phyloP scores from a whole-genome alignment of 2,329 filamentous ascomycete genomes.

The Colletotrichum abscissum region DNA sequence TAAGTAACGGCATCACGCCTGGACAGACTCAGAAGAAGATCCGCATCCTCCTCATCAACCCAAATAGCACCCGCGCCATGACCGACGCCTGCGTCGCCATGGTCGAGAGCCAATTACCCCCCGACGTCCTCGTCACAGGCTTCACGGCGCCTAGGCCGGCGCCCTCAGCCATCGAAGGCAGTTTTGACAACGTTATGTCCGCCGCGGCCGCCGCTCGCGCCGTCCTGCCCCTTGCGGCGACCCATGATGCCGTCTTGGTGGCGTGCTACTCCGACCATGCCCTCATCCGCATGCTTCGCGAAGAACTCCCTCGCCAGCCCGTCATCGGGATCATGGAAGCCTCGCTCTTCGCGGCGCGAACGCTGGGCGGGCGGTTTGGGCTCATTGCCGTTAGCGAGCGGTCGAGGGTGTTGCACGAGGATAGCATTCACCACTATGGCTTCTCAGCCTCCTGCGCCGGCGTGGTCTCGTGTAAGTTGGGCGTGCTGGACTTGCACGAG shows the following conservation, averaged over 20 bases:
- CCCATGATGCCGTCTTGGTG: constrained; percentile 50
- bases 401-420: constrained; percentile 20
- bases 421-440: constrained; percentile 33
- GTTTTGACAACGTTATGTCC: constrained; percentile 69
- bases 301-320: constrained; percentile 45
- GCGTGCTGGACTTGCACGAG: constrained; percentile 29
- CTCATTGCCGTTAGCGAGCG: constrained; percentile 25
- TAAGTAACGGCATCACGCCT: neutral
- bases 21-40: constrained; percentile 10
- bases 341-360: constrained; percentile 32
- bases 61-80: constrained; percentile 80
- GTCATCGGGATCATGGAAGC: constrained; percentile 91
- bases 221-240: constrained; percentile 43
- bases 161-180: constrained; percentile 60
- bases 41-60: constrained; percentile 78
- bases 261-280: constrained; percentile 30
- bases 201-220: constrained; percentile 49
- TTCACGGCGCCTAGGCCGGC: constrained; percentile 23
- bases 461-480: constrained; percentile 19
- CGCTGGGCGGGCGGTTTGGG: constrained; percentile 22
- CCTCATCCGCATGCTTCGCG: constrained; percentile 27
- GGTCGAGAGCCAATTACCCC: constrained; percentile 54
- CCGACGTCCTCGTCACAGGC: constrained; percentile 44
- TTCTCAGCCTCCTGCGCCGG: constrained; percentile 24
- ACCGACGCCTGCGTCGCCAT: constrained; percentile 70